phyloP scores from a whole-genome alignment of 2,329 filamentous ascomycete species.

The Periconia digitata region DNA sequence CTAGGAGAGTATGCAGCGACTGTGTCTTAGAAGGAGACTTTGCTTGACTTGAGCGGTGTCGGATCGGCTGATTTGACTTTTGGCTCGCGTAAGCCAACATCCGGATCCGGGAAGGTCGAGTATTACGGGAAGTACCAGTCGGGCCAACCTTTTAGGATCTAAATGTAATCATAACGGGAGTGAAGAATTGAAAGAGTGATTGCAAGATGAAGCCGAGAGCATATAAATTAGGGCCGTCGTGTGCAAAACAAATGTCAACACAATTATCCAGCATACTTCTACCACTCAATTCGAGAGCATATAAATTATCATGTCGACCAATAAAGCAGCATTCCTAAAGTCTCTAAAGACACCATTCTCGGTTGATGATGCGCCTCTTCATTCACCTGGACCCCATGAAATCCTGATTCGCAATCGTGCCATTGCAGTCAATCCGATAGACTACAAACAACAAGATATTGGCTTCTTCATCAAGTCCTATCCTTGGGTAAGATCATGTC shows the following conservation, averaged over 20 bases:
- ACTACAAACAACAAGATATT: conserved; percentile 35
- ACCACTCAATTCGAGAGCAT: too few relatives aligned
- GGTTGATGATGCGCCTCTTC: conserved; percentile 27
- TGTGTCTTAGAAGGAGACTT: not conserved
- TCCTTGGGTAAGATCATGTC: conserved; percentile 5
- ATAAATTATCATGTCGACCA: too few relatives aligned
- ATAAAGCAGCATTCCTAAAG: conserved; percentile 14
- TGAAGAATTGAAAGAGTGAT: too few relatives aligned
- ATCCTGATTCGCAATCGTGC: conserved; percentile 35
- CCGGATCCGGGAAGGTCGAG: not conserved
- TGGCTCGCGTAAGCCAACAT: conserved; percentile 3
- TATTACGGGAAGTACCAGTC: too few relatives aligned
- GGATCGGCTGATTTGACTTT: not conserved
- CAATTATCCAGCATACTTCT: too few relatives aligned
- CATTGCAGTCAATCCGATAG: conserved; percentile 44
- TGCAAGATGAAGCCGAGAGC: too few relatives aligned
- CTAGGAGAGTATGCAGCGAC: not conserved
- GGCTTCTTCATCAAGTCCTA: conserved; percentile 1
- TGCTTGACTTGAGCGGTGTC: not conserved
- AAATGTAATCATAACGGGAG: too few relatives aligned
- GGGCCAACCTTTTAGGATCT: too few relatives aligned
- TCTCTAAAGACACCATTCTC: conserved; percentile 12
- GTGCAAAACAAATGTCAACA: too few relatives aligned
- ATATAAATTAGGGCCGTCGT: too few relatives aligned
- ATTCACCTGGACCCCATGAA: conserved; percentile 15